A percentile compares a stretch with the other conserved stretches of the same genome.
Conservation (phyloP, 2,329 filamentous ascomycete genomes). For the Fusarium caatingaense region DNA sequence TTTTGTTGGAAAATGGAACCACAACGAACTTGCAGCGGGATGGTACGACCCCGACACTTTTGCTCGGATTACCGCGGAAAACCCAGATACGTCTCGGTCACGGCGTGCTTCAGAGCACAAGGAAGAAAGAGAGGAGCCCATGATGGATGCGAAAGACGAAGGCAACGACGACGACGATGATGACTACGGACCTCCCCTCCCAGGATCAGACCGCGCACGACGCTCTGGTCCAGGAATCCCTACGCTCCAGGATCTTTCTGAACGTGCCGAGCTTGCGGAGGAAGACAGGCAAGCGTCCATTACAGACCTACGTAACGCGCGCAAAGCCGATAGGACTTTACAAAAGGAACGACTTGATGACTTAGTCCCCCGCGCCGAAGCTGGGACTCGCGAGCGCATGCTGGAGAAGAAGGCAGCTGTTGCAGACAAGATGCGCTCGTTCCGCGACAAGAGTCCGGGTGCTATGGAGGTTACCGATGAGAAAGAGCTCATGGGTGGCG, state of each 20-base stretch:
- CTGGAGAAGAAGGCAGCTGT: constrained; percentile 85
- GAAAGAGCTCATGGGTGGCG: constrained; percentile 80
- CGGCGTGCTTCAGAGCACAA: constrained; percentile 19
- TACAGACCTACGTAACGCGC: constrained; percentile 68
- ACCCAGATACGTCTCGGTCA: constrained; percentile 13
- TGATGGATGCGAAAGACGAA: constrained; percentile 55
- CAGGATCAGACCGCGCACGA: constrained; percentile 41
- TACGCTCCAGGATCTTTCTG: constrained; percentile 76
- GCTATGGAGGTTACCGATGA: constrained; percentile 67
- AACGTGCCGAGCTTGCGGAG: constrained; percentile 62
- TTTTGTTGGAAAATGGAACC: constrained; percentile 93
- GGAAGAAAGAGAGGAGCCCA: constrained; percentile 56
- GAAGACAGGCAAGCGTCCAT: constrained; percentile 64
- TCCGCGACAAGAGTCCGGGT: constrained; percentile 75
- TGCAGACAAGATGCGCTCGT: constrained; percentile 78
- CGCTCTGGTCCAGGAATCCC: constrained; percentile 72
- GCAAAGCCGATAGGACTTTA: constrained; percentile 70
- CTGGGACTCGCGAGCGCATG: constrained; percentile 83
- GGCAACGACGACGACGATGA: constrained; percentile 67
- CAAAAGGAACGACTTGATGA: constrained; percentile 84
- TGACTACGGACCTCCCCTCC: constrained; percentile 63
- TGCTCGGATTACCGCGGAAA: constrained; percentile 50
- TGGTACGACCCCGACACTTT: constrained; percentile 91
- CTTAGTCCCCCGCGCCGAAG: constrained; percentile 81
- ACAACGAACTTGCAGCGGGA: constrained; percentile 83